These are phyloP conservation scores for Colletotrichum simmondsii DNA, from an alignment of 2,329 filamentous ascomycete genomes.

Conservation along the genomic window DNA sequence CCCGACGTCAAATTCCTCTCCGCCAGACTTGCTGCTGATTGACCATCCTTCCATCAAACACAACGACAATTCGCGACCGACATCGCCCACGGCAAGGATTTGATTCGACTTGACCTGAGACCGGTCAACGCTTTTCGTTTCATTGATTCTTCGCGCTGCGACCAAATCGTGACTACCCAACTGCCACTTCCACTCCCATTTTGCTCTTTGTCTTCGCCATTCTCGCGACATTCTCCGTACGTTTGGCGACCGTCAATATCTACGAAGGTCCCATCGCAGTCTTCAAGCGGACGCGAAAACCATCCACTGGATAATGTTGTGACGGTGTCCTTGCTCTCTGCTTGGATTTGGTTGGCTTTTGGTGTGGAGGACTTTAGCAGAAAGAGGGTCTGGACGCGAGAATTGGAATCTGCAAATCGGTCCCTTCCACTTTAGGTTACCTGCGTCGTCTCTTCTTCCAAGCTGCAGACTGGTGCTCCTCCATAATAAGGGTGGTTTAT, in stretches of 20 bases:
- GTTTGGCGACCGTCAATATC: conserved; percentile 9
- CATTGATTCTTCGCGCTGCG: conserved; percentile 4
- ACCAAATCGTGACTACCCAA: conserved; percentile 20
- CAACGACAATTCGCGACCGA: neutral
- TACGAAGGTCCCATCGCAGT: conserved; percentile 12
- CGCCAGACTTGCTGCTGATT: neutral
- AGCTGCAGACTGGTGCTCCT: conserved; percentile 9
- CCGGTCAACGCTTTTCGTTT: neutral
- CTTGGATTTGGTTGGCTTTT: conserved; percentile 34
- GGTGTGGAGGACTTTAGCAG: conserved; percentile 29
- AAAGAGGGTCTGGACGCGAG: conserved; percentile 28
- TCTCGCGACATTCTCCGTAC: conserved; percentile 15
- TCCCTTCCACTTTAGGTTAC: conserved; percentile 32
- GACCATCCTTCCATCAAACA: neutral
- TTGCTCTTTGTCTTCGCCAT: conserved; percentile 15
- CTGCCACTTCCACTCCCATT: conserved; percentile 7
- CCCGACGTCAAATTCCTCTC: neutral
- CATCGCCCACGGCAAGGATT: neutral
- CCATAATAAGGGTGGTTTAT: conserved; percentile 34
- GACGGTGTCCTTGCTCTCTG: conserved; percentile 25
- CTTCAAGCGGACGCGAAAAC: conserved; percentile 20
- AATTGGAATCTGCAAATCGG: conserved; percentile 33
- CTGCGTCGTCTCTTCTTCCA: conserved; percentile 25
- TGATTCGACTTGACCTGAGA: neutral
- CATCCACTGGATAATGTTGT: conserved; percentile 28